A percentile compares a stretch with the other conserved stretches of the same genome.
These are phyloP conservation scores for Lipomyces kockii DNA, from an alignment of 805 yeast genomes.

Conservation along the genomic window DNA sequence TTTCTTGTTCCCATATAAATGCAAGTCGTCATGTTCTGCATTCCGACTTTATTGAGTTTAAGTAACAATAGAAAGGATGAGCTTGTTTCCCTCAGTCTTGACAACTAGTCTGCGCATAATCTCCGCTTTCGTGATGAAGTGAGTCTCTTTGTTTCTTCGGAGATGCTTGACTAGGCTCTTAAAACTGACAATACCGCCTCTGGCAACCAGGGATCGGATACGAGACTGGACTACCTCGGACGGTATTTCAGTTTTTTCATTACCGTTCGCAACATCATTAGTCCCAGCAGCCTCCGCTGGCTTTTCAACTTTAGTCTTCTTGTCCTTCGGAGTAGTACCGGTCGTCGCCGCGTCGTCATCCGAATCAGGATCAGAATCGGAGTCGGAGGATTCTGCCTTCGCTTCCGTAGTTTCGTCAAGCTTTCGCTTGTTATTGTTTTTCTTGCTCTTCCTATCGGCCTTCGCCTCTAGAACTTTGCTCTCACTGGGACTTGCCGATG, in stretches of 20 bases:
- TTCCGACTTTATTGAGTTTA: not conserved
- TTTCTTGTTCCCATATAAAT: not conserved
- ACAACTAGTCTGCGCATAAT: conserved; percentile 12
- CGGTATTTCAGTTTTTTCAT: conserved; percentile 1
- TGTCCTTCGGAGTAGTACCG: not conserved
- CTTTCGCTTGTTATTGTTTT: conserved; percentile 19
- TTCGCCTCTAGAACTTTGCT: not conserved
- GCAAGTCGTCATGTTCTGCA: not conserved
- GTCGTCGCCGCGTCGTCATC: not conserved
- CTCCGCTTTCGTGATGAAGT: conserved; percentile 20
- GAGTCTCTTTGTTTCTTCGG: conserved; percentile 17
- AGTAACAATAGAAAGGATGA: conserved; percentile 16
- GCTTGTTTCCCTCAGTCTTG: conserved; percentile 11
- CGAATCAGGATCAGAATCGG: conserved; percentile 27
- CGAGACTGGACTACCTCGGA: not conserved
- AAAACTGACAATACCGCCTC: not conserved
- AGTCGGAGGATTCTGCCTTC: conserved; percentile 31
- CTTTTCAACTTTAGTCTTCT: conserved; percentile 9
- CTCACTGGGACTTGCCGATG: not conserved
- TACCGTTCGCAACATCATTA: conserved; percentile 5
- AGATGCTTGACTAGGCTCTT: conserved; percentile 21
- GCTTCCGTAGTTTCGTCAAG: conserved; percentile 36
- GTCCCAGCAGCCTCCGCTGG: not conserved
- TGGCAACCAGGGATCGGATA: not conserved
- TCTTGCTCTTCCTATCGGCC: conserved; percentile 16